Evolutionary conservation across 495 filamentous ascomycete genomes (phyloP), one percentile per base, ranked within the genome.

Genomic region (Penicillium lividum): DNA sequence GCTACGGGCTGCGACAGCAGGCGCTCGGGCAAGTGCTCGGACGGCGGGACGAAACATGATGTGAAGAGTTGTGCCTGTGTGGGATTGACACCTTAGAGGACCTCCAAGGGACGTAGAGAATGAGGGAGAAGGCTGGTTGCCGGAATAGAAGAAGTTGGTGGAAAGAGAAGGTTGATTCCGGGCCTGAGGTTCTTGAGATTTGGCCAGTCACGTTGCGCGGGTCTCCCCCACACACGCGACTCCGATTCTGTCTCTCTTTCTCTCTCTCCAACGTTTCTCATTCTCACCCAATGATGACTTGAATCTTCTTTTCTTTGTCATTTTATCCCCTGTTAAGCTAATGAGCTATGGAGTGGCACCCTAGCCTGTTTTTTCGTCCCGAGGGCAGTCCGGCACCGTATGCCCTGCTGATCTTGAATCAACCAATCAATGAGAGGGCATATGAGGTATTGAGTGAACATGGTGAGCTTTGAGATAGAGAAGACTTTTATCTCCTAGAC

Each of bases 391-490:
- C 64, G 25, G 68, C 66, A 15, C 70, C 71, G 34, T 89, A 84
- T 60, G 85, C 83, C 2, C 73, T 93, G 25, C 62, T 93, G 29
- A 69, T 91, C 11, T 78, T 93, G 38, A 90, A 94, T 66, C 86
- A 90, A 60, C 87, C 88, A 40, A 83, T 92, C 51, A 79, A 79
- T 3, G 69, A 77, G 73, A 62, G 63, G 46, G 60, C 73, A 72
- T 68, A 77, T 80, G 56, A 64, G 31, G 74, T 77, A 25, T 66
- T 90, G 6, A 85, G 82, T 78, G 71, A 77, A 56, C 81, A 83
- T 65, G 83, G 88, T 89, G 68, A 52, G 74, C 46, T 34, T 38
- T 27, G 13, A 15, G 50, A 46, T 45, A 18, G 16, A 47, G 6
- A 8, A 47, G 9, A 13, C 18, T 3, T 38, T 10, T 22, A 48